Conservation (phyloP, 2,329 filamentous ascomycete species). For the Byssochlamys sp. region DNA sequence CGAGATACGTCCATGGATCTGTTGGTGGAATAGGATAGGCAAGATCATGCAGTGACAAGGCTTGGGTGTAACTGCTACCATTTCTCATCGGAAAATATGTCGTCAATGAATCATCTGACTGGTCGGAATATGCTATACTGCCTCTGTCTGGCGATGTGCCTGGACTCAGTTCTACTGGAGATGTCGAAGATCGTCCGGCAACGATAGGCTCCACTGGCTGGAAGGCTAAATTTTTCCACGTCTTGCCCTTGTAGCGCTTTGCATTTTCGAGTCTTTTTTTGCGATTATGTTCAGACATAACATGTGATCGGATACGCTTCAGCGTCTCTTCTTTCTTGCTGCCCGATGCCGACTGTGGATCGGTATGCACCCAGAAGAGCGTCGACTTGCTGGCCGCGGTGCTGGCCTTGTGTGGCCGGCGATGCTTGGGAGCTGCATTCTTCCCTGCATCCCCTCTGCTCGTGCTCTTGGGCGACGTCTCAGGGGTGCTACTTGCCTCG, state of each 20-base stretch:
- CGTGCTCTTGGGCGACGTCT: constrained; percentile 2
- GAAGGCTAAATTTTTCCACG: constrained; percentile 29
- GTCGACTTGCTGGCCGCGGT: constrained; percentile 24
- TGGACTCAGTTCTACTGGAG: neutral
- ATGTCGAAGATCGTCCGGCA: neutral
- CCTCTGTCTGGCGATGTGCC: neutral
- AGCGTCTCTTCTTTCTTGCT: constrained; percentile 30
- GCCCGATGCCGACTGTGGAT: constrained; percentile 26
- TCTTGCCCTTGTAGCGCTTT: constrained; percentile 29
- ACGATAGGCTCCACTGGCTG: constrained; percentile 19
- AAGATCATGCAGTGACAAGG: constrained; percentile 9
- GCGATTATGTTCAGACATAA: constrained; percentile 35
- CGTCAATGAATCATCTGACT: neutral
- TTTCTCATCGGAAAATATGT: neutral
- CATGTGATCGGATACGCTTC: constrained; percentile 34
- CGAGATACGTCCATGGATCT: constrained; percentile 20
- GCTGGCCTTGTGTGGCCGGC: constrained; percentile 25
- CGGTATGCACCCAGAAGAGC: constrained; percentile 32
- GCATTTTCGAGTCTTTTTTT: constrained; percentile 31
- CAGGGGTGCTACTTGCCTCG: neutral
- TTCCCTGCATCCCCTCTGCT: constrained; percentile 9
- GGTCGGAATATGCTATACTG: neutral
- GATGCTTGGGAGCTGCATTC: constrained; percentile 20
- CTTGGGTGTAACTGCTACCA: constrained; percentile 1
- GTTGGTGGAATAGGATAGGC: constrained; percentile 6